Percentiles rank a stretch among this genome's conserved stretches.
Conservation (phyloP, 345 rosid species). For the Populus ilicifolia region DNA sequence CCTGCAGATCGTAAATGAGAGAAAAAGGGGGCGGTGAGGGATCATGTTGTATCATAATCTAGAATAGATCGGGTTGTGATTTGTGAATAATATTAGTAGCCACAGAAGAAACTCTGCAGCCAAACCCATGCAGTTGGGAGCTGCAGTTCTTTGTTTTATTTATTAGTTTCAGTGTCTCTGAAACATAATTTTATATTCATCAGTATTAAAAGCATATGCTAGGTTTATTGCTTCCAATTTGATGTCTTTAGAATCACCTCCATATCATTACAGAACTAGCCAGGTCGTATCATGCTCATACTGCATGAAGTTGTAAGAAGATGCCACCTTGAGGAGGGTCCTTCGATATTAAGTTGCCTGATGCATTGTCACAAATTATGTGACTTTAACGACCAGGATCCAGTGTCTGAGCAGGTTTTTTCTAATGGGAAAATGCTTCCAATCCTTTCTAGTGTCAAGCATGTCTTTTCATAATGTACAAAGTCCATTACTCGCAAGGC, state of each 20-base stretch:
- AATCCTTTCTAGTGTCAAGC: not conserved
- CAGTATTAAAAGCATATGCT: not conserved
- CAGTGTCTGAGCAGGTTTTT: too few species aligned
- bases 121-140: not conserved
- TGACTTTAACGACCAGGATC: not conserved
- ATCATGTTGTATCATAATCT: not conserved
- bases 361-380: not conserved
- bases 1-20: not conserved
- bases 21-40: not conserved
- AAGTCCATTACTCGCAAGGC: not conserved
- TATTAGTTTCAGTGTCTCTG: not conserved
- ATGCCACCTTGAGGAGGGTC: too few species aligned
- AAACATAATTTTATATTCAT: not conserved
- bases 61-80: not conserved
- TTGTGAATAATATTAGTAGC: not conserved
- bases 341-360: not conserved
- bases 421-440: not conserved
- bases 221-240: not conserved
- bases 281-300: not conserved
- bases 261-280: not conserved
- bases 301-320: not conserved
- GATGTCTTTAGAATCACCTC: not conserved
- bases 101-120: too few species aligned
- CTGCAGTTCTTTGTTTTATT: not conserved
- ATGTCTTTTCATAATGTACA: too few species aligned